phyloP scores from a whole-genome alignment of 2,329 filamentous ascomycete species.

The Alternaria alternata region DNA sequence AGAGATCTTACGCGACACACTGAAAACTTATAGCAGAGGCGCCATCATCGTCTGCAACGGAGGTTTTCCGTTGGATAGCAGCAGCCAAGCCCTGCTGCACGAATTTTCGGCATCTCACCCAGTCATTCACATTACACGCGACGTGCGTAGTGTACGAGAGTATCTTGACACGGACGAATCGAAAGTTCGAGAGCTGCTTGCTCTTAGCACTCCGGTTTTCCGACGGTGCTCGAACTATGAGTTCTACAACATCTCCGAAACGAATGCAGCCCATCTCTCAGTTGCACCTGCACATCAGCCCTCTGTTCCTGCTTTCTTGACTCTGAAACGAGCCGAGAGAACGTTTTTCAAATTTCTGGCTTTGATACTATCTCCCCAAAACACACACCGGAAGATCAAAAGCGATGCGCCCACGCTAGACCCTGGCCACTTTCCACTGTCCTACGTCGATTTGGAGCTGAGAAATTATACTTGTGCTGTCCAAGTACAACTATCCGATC shows the following conservation, averaged over 20 bases:
- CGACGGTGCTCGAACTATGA: slow-evolving; percentile 75
- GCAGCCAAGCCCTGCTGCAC: slow-evolving; percentile 65
- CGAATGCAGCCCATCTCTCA: slow-evolving; percentile 31
- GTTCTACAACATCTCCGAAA: slow-evolving; percentile 77
- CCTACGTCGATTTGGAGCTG: slow-evolving; percentile 66
- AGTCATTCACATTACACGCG: slow-evolving; percentile 75
- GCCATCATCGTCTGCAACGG: slow-evolving; percentile 76
- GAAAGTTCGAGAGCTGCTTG: slow-evolving; percentile 66
- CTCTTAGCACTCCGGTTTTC: slow-evolving; percentile 66
- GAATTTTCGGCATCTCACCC: slow-evolving; percentile 72
- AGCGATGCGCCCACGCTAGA: slow-evolving; percentile 61
- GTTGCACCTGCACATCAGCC: slow-evolving; percentile 42
- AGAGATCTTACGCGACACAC: slow-evolving; percentile 67
- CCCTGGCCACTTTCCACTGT: slow-evolving; percentile 68
- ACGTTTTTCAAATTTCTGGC: slow-evolving; percentile 74
- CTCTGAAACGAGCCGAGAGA: slow-evolving; percentile 71
- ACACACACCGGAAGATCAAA: slow-evolving; percentile 41
- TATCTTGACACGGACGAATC: slow-evolving; percentile 64
- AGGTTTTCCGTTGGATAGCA: slow-evolving; percentile 69
- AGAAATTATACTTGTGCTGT: slow-evolving; percentile 73
- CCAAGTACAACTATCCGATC: slow-evolving; percentile 66
- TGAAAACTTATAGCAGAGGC: slow-evolving; percentile 65
- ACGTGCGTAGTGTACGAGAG: slow-evolving; percentile 68
- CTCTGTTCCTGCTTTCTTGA: slow-evolving; percentile 66
- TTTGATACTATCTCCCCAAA: slow-evolving; percentile 62